Conservation (phyloP, 106 monocot genomes). For the Allium cepa region DNA sequence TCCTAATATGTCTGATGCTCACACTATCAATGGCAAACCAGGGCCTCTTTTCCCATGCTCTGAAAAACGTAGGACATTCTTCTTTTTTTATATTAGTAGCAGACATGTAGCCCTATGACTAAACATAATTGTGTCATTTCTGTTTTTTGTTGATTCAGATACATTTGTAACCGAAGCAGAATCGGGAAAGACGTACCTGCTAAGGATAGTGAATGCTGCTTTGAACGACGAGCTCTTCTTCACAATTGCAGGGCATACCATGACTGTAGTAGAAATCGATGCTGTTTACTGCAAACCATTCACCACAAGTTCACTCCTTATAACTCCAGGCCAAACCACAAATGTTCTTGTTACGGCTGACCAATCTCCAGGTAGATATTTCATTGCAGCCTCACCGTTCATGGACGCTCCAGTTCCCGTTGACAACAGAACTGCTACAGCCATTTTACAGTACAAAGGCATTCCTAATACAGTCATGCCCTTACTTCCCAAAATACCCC, state of each 20-base stretch:
- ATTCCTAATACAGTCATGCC: not conserved
- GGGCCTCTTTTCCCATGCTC: conserved; percentile 41
- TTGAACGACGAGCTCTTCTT: conserved; percentile 35
- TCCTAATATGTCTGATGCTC: conserved; percentile 40
- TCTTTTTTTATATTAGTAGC: too few species aligned
- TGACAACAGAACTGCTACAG: conserved; percentile 20
- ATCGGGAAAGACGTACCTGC: conserved; percentile 20
- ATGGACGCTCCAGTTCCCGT: conserved; percentile 20
- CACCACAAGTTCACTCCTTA: conserved; percentile 15
- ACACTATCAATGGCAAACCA: conserved; percentile 47
- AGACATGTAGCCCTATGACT: not conserved
- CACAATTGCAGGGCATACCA: conserved; percentile 22
- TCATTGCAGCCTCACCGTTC: conserved; percentile 15
- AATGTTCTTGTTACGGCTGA: conserved; percentile 16
- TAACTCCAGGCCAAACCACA: conserved; percentile 23
- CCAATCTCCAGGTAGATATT: conserved; percentile 13
- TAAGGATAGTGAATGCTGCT: conserved; percentile 26
- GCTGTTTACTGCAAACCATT: conserved; percentile 26
- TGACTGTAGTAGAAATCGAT: conserved; percentile 29
- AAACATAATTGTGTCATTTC: not conserved
- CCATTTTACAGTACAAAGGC: conserved; percentile 26
- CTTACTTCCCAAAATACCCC: conserved; percentile 11
- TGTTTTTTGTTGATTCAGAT: conserved; percentile 10
- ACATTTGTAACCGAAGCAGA: conserved; percentile 18
- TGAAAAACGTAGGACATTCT: conserved; percentile 17